Percentiles rank a stretch among this genome's conserved stretches.
Evolutionary conservation across 768 basidiomycete species (phyloP).

Genomic region (Suillus weaverae): DNA sequence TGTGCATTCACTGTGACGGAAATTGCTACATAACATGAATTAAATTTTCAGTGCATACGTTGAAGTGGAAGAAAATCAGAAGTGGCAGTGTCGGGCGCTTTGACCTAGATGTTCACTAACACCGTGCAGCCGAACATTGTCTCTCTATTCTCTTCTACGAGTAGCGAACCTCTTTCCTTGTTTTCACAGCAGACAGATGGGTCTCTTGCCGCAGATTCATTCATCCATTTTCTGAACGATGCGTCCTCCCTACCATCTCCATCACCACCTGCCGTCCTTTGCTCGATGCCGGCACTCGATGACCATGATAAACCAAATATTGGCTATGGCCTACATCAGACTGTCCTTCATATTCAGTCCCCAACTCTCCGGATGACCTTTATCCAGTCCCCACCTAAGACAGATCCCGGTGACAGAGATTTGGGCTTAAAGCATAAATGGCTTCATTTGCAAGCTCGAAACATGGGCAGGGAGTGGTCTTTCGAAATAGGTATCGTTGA

Average conservation of each 20-base stretch:
- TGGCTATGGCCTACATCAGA: conserved; percentile 51
- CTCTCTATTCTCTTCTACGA: conserved; percentile 77
- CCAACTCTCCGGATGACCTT: conserved; percentile 69
- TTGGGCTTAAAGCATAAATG: conserved; percentile 69
- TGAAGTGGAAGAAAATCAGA: too few relatives aligned
- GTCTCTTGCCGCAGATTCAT: conserved; percentile 59
- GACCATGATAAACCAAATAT: conserved; percentile 34
- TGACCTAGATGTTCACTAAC: conserved; percentile 51
- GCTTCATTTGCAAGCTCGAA: conserved; percentile 75
- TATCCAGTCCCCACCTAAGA: conserved; percentile 57
- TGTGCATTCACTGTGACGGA: background rate
- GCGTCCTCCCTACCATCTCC: conserved; percentile 49
- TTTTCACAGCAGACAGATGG: conserved; percentile 52
- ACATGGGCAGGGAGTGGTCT: conserved; percentile 67
- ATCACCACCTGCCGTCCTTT: conserved; percentile 43
- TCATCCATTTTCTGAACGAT: conserved; percentile 65
- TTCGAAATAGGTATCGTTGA: conserved; percentile 78
- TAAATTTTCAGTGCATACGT: background rate
- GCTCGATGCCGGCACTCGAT: conserved; percentile 40
- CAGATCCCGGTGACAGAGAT: conserved; percentile 21
- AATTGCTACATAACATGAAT: background rate
- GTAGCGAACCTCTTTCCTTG: conserved; percentile 57
- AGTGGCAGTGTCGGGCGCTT: background rate
- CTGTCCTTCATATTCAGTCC: conserved; percentile 78
- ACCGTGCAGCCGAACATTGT: conserved; percentile 61